These are phyloP conservation scores for Saccharomyces hybrid DNA, from an alignment of 1,139 yeast species.

Conservation along the genomic window DNA sequence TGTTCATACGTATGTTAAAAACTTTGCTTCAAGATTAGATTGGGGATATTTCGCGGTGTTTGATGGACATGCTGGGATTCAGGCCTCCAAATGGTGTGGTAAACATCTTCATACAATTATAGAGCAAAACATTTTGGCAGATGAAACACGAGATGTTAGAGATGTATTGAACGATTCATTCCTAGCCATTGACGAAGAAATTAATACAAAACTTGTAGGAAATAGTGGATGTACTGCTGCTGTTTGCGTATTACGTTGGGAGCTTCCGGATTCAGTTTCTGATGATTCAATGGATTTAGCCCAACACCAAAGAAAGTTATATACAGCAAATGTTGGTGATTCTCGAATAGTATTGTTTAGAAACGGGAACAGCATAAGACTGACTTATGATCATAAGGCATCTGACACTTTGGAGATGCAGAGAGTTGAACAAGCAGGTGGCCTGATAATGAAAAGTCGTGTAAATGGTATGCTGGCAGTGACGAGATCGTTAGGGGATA, in stretches of 20 bases:
- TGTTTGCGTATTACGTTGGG: slow-evolving; percentile 88
- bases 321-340: slow-evolving; percentile 95
- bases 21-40: slow-evolving; percentile 80
- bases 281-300: slow-evolving; percentile 21
- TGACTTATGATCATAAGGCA: slow-evolving; percentile 93
- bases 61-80: slow-evolving; percentile 97
- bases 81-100: slow-evolving; percentile 94
- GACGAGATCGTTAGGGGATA: slow-evolving; percentile 90
- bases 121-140: slow-evolving; percentile 31
- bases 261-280: slow-evolving; percentile 37
- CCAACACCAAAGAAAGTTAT: slow-evolving; percentile 61
- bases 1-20: slow-evolving; percentile 87
- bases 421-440: slow-evolving; percentile 73
- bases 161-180: slow-evolving; percentile 55
- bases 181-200: slow-evolving; percentile 62
- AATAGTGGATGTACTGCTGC: slow-evolving; percentile 93
- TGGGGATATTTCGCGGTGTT: slow-evolving; percentile 95
- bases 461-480: slow-evolving; percentile 96
- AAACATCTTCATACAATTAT: slow-evolving; percentile 57
- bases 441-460: slow-evolving; percentile 79
- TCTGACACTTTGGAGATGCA: slow-evolving; percentile 69
- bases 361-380: slow-evolving; percentile 61
- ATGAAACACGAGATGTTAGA: slow-evolving; percentile 43
- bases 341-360: slow-evolving; percentile 76
- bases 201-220: slow-evolving; percentile 50